These are phyloP conservation scores for Penicillium nucicola DNA, from an alignment of 495 filamentous ascomycete genomes.

Conservation along the genomic window DNA sequence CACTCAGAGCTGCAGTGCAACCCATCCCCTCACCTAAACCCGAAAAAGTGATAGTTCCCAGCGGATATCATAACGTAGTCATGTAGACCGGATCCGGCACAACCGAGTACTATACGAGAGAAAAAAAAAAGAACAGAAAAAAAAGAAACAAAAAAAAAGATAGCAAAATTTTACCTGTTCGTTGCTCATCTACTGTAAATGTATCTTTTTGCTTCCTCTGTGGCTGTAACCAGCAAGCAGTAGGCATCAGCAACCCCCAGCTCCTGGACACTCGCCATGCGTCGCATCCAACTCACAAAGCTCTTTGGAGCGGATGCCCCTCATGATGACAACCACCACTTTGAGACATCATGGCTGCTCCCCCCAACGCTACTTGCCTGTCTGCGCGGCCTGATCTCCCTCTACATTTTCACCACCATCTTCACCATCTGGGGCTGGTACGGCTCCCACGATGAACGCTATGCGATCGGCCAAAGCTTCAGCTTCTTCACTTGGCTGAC, in stretches of 20 bases:
- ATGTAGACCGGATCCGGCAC: too few species aligned
- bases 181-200: too few species aligned
- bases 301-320: conserved; percentile 29
- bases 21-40: too few species aligned
- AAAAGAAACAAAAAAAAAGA: too few species aligned
- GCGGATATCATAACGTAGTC: too few species aligned
- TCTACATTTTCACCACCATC: conserved; percentile 71
- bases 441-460: conserved; percentile 39
- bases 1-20: too few species aligned
- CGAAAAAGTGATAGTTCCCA: neutral
- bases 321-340: conserved; percentile 61
- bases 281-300: conserved; percentile 11
- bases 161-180: too few species aligned
- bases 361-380: conserved; percentile 57
- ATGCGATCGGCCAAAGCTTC: conserved; percentile 51
- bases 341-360: conserved; percentile 74
- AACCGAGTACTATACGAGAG: too few species aligned
- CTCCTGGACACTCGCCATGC: too few species aligned
- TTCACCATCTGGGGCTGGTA: conserved; percentile 66
- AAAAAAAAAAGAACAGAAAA: too few species aligned
- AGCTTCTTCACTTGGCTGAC: conserved; percentile 78
- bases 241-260: neutral
- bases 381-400: conserved; percentile 56
- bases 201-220: too few species aligned
- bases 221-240: too few species aligned